Conservation (phyloP, 768 basidiomycete species). For the Boletus pseudo-olivaceus region DNA sequence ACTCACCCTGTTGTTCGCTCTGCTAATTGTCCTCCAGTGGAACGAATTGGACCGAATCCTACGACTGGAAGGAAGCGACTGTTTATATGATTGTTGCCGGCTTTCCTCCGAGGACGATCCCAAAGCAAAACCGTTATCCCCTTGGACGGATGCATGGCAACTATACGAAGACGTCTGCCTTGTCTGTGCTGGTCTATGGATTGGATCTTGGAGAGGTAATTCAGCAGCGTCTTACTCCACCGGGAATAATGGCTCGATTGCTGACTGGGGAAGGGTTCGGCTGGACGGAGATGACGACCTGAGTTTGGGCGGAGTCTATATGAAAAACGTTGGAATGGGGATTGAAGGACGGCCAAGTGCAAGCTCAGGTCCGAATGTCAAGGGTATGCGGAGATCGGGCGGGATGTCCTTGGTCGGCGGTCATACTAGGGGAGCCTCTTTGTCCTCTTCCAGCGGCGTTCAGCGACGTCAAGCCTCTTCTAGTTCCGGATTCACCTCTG, state of each 20-base stretch:
- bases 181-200: slow-evolving; percentile 80
- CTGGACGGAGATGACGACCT: slow-evolving; percentile 69
- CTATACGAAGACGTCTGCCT: slow-evolving; percentile 85
- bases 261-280: slow-evolving; percentile 54
- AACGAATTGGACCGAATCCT: slow-evolving; percentile 72
- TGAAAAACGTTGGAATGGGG: slow-evolving; percentile 63
- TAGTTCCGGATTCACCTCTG: slow-evolving; percentile 21
- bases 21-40: slow-evolving; percentile 48
- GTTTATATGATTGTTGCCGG: slow-evolving; percentile 33
- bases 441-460: slow-evolving; percentile 27
- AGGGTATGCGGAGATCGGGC: slow-evolving; percentile 43
- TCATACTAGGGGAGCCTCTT: slow-evolving; percentile 33
- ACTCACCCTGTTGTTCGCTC: neutral
- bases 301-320: slow-evolving; percentile 37
- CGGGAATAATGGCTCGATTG: slow-evolving; percentile 40
- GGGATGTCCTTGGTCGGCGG: slow-evolving; percentile 42
- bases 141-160: slow-evolving; percentile 75
- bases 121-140: slow-evolving; percentile 41
- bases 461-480: slow-evolving; percentile 33
- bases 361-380: slow-evolving; percentile 28
- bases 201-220: slow-evolving; percentile 58
- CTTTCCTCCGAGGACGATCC: slow-evolving; percentile 27
- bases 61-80: slow-evolving; percentile 42
- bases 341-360: slow-evolving; percentile 59
- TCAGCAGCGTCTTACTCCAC: slow-evolving; percentile 48